Base-by-base conservation (phyloP, 2,329 filamentous ascomycete genomes). In the Colletotrichum truncatum region DNA sequence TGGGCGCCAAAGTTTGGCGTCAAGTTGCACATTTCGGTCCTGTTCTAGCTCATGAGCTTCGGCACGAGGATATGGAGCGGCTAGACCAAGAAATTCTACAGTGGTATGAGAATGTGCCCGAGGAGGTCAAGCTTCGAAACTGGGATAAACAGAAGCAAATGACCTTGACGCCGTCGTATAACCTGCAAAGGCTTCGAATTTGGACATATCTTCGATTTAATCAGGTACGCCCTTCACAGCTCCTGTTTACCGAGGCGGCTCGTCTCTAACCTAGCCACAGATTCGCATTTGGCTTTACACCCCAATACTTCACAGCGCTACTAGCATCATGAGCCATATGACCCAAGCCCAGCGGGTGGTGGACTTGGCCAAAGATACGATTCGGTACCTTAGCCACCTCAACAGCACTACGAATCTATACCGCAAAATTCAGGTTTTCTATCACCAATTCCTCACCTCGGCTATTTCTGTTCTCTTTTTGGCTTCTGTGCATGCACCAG, bases 221-320 rank as follows among this genome's bases (percentile, higher is more conserved):
- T 72, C 94, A 97, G 74, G 83, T 83, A 61, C 14, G 30, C 34
- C 12, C 14, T 3, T 32, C 46, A 39, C 12, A 11, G 18, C 11
- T 25, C 14, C 16, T 30, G 4, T n/a, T 23, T 21, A 9, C 11
- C n/a, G 16, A 32, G 11, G 9, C 5, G 23, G 5, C n/a, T 5
- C 6, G 25, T 32, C n/a, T 6, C 30, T 62, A 16, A 58, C 41
- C 72, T 28, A 11, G 2, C 25, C 3, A 3, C 57, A 81, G 80
- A 93, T 97, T 79, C 91, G 94, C 5, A 96, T 94, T 63, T 89
- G 93, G 75, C 92, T 98, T 26, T 94, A 97, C 76, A 92, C 93
- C 0, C 94, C 94, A 0, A 90, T 97, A 3, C 81, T 98, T 8
- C 93, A 97, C 76, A 95, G 91, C 16, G 89, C 93, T 4, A 91